Percentiles rank a stretch among this genome's conserved stretches.
Conservation (phyloP, 768 basidiomycete species). For the Auricularia sp. region DNA sequence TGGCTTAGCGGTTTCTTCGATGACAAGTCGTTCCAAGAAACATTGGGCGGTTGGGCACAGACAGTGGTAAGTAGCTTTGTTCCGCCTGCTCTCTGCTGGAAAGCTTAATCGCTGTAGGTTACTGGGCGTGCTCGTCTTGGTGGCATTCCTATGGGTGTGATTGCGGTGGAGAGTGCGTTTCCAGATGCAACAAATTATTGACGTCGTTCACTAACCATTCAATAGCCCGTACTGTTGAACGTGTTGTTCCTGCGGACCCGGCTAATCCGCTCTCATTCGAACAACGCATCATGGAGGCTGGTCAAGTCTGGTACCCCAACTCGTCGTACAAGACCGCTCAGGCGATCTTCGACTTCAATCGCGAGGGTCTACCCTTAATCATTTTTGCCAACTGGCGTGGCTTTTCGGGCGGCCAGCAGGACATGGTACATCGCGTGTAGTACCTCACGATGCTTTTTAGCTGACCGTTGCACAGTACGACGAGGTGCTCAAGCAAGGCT, state of each 20-base stretch:
- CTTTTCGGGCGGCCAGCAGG: slow-evolving; percentile 98
- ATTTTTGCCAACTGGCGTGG: slow-evolving; percentile 99
- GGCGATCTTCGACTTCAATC: slow-evolving; percentile 97
- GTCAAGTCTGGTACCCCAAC: slow-evolving; percentile 99
- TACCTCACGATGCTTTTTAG: not conserved
- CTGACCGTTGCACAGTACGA: slow-evolving; percentile 42
- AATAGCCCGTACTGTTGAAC: slow-evolving; percentile 80
- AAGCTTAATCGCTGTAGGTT: slow-evolving; percentile 24
- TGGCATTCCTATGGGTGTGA: slow-evolving; percentile 95
- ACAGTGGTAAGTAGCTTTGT: slow-evolving; percentile 50
- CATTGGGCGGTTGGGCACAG: slow-evolving; percentile 97
- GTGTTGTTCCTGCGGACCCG: slow-evolving; percentile 93
- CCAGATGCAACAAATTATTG: not conserved
- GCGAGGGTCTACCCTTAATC: slow-evolving; percentile 92
- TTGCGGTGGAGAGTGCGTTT: slow-evolving; percentile 74
- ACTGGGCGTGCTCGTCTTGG: slow-evolving; percentile 93
- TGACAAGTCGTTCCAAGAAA: slow-evolving; percentile 96
- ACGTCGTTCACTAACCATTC: not conserved
- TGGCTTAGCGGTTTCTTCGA: slow-evolving; percentile 94
- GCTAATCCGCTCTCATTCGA: slow-evolving; percentile 96
- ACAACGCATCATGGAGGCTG: slow-evolving; percentile 98
- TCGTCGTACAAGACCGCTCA: slow-evolving; percentile 99
- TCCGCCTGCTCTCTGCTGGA: too few relatives aligned
- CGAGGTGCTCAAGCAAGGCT: slow-evolving; percentile 92
- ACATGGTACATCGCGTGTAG: slow-evolving; percentile 49